A percentile compares a stretch with the other conserved stretches of the same genome.
Conservation (phyloP, 1,139 yeast genomes). For the Geotrichum carabidarum region DNA sequence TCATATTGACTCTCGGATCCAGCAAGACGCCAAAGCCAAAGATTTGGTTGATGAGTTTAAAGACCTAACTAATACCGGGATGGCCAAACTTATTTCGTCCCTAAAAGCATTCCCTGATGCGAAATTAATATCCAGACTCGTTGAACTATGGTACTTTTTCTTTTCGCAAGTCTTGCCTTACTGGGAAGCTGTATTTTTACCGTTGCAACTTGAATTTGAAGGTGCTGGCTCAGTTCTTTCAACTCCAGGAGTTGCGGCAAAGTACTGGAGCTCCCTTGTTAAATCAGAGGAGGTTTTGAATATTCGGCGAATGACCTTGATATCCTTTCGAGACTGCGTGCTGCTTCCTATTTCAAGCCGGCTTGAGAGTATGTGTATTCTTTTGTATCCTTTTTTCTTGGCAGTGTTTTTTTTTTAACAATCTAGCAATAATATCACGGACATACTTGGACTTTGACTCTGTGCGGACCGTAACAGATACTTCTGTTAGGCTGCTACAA, state of each 20-base stretch:
- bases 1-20: slow-evolving; percentile 44
- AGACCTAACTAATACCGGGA: slow-evolving; percentile 45
- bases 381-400: background rate
- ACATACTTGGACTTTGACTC: slow-evolving; percentile 22
- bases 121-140: slow-evolving; percentile 33
- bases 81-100: slow-evolving; percentile 40
- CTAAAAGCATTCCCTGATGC: slow-evolving; percentile 23
- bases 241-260: slow-evolving; percentile 30
- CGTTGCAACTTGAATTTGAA: slow-evolving; percentile 52
- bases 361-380: slow-evolving; percentile 37
- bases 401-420: background rate
- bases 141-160: slow-evolving; percentile 51
- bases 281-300: slow-evolving; percentile 30
- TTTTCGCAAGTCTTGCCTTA: slow-evolving; percentile 51
- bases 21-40: slow-evolving; percentile 36
- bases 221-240: slow-evolving; percentile 38
- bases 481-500: slow-evolving; percentile 45
- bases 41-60: slow-evolving; percentile 44
- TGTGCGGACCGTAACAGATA: slow-evolving; percentile 28
- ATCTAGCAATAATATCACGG: slow-evolving; percentile 5
- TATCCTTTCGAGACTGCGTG: slow-evolving; percentile 37
- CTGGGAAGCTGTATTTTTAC: slow-evolving; percentile 55
- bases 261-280: slow-evolving; percentile 40
- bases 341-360: slow-evolving; percentile 39
- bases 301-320: slow-evolving; percentile 34